Percentiles rank a stretch among this genome's conserved stretches.
Evolutionary conservation across 129 eudicot genomes (phyloP).

Genomic region (Chrysanthemum makinoi): DNA sequence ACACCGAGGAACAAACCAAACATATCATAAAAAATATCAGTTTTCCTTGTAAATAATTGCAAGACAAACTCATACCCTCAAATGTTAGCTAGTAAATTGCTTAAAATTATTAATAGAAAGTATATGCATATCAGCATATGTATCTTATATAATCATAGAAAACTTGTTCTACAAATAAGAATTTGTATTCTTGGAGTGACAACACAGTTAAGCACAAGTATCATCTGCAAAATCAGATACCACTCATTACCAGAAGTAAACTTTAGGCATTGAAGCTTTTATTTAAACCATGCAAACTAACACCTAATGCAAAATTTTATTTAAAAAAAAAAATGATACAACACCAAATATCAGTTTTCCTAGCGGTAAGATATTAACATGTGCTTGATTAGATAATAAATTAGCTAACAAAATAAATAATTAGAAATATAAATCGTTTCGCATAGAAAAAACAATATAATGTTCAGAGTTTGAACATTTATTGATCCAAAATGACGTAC

Average conservation of each 20-base stretch:
- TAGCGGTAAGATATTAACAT: not conserved
- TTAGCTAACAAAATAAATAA: not conserved
- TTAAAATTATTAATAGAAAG: too few relatives aligned
- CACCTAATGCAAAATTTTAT: not conserved
- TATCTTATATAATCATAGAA: too few relatives aligned
- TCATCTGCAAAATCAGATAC: not conserved
- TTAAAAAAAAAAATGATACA: not conserved
- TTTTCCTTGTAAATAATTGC: too few relatives aligned
- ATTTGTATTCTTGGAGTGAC: too few relatives aligned
- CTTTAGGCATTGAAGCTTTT: not conserved
- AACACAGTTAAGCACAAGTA: not conserved
- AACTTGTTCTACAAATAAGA: too few relatives aligned
- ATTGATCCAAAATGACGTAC: not conserved
- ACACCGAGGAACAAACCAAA: not conserved
- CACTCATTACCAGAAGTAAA: too few relatives aligned
- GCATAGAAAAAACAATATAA: too few relatives aligned
- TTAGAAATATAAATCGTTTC: not conserved
- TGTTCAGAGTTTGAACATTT: not conserved
- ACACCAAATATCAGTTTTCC: not conserved
- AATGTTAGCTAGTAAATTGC: too few relatives aligned
- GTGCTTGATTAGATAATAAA: not conserved
- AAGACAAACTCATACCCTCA: too few relatives aligned
- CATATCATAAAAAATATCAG: not conserved
- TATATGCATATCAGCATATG: too few relatives aligned
- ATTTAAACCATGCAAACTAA: not conserved